Conservation (phyloP, 169 alveolate species). For the Cardiosporidium cionae region DNA sequence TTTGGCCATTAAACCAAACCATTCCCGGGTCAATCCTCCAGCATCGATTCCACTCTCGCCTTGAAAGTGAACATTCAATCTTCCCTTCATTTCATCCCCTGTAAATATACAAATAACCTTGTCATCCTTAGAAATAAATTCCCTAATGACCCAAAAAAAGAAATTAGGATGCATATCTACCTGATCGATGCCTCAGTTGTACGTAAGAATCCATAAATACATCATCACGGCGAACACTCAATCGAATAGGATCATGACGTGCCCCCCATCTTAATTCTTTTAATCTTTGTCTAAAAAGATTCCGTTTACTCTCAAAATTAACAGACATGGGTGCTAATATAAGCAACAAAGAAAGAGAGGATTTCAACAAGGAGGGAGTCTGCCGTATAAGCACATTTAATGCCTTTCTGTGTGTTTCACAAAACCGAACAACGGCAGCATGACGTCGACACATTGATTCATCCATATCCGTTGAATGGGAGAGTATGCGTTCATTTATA, state of each 20-base stretch:
- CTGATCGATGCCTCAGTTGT: conserved; percentile 62
- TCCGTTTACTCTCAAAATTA: conserved; percentile 92
- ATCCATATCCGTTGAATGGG: neutral
- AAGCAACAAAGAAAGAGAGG: conserved; percentile 63
- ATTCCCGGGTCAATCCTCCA: conserved; percentile 98
- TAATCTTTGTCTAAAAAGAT: conserved; percentile 80
- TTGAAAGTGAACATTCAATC: conserved; percentile 80
- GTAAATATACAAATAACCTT: conserved; percentile 2
- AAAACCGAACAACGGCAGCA: neutral
- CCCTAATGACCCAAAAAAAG: too few species aligned
- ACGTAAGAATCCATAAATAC: conserved; percentile 90
- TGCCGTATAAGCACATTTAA: conserved; percentile 61
- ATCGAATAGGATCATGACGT: conserved; percentile 59
- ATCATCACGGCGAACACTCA: conserved; percentile 84
- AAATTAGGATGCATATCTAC: neutral
- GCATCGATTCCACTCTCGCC: conserved; percentile 99
- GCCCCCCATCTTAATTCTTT: conserved; percentile 57
- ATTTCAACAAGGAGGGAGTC: conserved; percentile 62
- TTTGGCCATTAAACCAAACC: conserved; percentile 90
- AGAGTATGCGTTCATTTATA: neutral
- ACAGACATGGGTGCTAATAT: conserved; percentile 80
- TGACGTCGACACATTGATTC: neutral
- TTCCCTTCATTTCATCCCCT: conserved; percentile 90
- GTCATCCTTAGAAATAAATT: neutral
- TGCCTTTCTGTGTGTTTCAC: neutral